Evolutionary conservation across 148 eudicot species (phyloP).

Genomic region (Salicornia ramosissima): DNA sequence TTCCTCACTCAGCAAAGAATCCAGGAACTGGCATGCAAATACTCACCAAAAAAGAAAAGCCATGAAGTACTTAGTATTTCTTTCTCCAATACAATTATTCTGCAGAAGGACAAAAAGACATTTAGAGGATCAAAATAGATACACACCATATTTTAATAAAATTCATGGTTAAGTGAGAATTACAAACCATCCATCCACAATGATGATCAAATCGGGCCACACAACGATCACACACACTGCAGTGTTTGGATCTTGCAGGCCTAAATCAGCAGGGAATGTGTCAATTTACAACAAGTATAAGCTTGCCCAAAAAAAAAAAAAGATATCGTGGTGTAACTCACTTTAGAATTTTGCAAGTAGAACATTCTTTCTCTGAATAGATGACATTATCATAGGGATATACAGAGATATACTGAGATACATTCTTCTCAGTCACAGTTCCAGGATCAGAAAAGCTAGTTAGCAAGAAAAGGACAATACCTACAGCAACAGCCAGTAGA

Average conservation of each 20-base stretch:
- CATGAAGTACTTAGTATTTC: constrained; percentile 79
- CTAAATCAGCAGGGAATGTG: constrained; percentile 37
- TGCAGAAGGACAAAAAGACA: constrained; percentile 34
- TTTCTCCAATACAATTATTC: constrained; percentile 99
- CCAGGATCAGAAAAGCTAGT: constrained; percentile 97
- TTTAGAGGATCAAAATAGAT: constrained; percentile 1
- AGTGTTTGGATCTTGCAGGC: constrained; percentile 98
- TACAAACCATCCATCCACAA: constrained; percentile 97
- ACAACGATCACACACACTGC: constrained; percentile 87
- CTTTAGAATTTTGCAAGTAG: constrained; percentile 86
- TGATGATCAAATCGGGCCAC: constrained; percentile 97
- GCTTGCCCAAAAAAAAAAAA: constrained; percentile 1
- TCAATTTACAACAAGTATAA: constrained; percentile 13
- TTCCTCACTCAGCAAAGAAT: neutral
- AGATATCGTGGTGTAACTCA: constrained; percentile 34
- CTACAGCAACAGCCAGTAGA: constrained; percentile 71
- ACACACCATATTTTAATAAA: neutral
- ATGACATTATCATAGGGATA: constrained; percentile 84
- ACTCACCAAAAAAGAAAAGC: constrained; percentile 93
- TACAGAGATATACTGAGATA: constrained; percentile 68
- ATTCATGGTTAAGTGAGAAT: neutral
- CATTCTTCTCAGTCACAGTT: constrained; percentile 73
- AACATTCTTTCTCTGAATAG: constrained; percentile 74
- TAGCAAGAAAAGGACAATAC: constrained; percentile 73
- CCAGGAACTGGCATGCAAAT: neutral